A percentile compares a stretch with the other conserved stretches of the same genome.
phyloP scores from a whole-genome alignment of 805 yeast species.

The Dipodascus geniculatus region DNA sequence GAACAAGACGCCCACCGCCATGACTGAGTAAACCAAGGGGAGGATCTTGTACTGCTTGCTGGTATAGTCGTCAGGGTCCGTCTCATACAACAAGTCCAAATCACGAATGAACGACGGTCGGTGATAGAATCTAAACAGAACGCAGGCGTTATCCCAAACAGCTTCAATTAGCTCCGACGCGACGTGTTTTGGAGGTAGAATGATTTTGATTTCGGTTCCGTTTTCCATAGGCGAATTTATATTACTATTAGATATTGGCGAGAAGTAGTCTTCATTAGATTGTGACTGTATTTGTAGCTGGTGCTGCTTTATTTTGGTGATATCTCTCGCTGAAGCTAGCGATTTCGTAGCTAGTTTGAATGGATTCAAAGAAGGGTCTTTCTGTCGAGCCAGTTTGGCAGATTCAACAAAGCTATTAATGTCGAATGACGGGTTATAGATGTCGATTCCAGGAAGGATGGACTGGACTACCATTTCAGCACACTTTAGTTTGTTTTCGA shows the following conservation, averaged over 20 bases:
- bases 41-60: constrained; percentile 63
- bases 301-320: neutral
- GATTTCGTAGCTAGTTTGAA: constrained; percentile 1
- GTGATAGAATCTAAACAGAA: constrained; percentile 74
- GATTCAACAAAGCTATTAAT: constrained; percentile 15
- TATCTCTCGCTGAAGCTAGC: neutral
- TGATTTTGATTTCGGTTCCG: constrained; percentile 45
- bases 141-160: constrained; percentile 81
- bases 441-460: constrained; percentile 31
- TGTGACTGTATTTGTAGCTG: neutral
- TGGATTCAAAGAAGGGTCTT: neutral
- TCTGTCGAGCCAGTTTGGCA: constrained; percentile 5
- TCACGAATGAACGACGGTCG: constrained; percentile 69
- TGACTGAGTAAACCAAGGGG: constrained; percentile 73
- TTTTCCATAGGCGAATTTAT: neutral
- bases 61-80: constrained; percentile 61
- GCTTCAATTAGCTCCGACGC: constrained; percentile 61
- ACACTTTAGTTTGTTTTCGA: constrained; percentile 25
- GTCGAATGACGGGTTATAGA: constrained; percentile 23
- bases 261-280: constrained; percentile 3
- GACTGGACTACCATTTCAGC: constrained; percentile 27
- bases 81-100: constrained; percentile 60
- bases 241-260: constrained; percentile 1
- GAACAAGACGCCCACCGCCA: constrained; percentile 81
- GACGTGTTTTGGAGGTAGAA: constrained; percentile 63